These are phyloP conservation scores for Diaporthe ampelina DNA, from an alignment of 2,329 filamentous ascomycete species.

Conservation along the genomic window DNA sequence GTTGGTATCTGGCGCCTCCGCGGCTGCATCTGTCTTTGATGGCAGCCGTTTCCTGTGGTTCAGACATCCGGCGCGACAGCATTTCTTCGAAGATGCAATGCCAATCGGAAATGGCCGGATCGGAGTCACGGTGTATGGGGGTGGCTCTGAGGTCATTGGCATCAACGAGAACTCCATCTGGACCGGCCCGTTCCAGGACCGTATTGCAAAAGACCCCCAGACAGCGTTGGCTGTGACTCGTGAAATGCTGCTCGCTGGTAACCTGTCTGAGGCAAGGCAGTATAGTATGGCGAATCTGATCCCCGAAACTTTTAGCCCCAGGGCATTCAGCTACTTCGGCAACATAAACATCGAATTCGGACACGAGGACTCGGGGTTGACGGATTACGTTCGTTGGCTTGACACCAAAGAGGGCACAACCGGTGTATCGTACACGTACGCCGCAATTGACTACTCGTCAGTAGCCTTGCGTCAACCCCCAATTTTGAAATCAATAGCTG, in stretches of 20 bases:
- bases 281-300: constrained; percentile 13
- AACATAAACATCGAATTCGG: constrained; percentile 12
- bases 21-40: not conserved
- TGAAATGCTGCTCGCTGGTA: constrained; percentile 4
- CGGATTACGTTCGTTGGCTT: constrained; percentile 14
- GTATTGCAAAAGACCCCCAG: not conserved
- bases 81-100: constrained; percentile 15
- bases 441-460: not conserved
- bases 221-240: not conserved
- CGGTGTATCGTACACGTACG: constrained; percentile 10
- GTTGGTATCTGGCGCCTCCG: not conserved
- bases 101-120: constrained; percentile 22
- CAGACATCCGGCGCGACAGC: not conserved
- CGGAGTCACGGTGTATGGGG: constrained; percentile 12
- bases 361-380: not conserved
- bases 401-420: constrained; percentile 16
- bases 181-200: constrained; percentile 21
- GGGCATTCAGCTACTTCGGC: constrained; percentile 11
- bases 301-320: not conserved
- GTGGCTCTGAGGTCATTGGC: constrained; percentile 6
- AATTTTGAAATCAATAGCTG: not conserved
- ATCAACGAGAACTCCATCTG: constrained; percentile 34
- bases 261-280: constrained; percentile 4
- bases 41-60: constrained; percentile 15
- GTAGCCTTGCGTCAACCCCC: not conserved